Base-by-base conservation (phyloP, 2,329 filamentous ascomycete genomes). In the Calonectria multiphialidica region DNA sequence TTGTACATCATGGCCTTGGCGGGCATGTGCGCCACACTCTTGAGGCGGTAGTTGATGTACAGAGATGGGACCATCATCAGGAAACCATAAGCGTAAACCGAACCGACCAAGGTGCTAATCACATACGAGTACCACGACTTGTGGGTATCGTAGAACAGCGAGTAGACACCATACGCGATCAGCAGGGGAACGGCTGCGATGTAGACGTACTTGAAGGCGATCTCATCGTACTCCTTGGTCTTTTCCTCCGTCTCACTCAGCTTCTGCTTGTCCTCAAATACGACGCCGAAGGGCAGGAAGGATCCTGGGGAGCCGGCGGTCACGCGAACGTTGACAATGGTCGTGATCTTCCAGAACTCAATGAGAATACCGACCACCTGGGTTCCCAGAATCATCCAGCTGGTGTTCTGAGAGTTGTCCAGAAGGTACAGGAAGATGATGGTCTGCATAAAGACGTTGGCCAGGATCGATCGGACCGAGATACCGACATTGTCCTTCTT, bases 401-500 rank as follows among this genome's bases (percentile, higher is more conserved):
- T 98, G 0, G 97, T 99, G 83, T 97, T 97, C 71, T 98, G 95
- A 76, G 95, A 97, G 87, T 99, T 98, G 86, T 99, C 97, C 79
- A 99, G 87, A 35, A 99, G 90, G 85, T 99, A 99, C 55, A 99
- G 89, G 90, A 99, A 97, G 84, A 99, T 98, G 81, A 98, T 90
- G 8, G 90, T 84, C 84, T 99, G 97, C 97, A 99, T 99, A 84
- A 98, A 96, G 74, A 98, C 96, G 81, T 98, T 99, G 82, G 95
- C 95, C 70, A 99, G 88, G 80, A 99, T 99, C 37, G 96, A 97
- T 70, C 97, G 95, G 72, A 99, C 94, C 1, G 96, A 98, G 55
- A 98, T 98, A 75, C 97, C 97, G 33, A 99, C 94, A 71, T 98
- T 97, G 86, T 98, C 97, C 89, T 99, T 99, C 93, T 99, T 99